Evolutionary conservation across 257 asterid genomes (phyloP).

Genomic region (Nicotiana sylvestris): DNA sequence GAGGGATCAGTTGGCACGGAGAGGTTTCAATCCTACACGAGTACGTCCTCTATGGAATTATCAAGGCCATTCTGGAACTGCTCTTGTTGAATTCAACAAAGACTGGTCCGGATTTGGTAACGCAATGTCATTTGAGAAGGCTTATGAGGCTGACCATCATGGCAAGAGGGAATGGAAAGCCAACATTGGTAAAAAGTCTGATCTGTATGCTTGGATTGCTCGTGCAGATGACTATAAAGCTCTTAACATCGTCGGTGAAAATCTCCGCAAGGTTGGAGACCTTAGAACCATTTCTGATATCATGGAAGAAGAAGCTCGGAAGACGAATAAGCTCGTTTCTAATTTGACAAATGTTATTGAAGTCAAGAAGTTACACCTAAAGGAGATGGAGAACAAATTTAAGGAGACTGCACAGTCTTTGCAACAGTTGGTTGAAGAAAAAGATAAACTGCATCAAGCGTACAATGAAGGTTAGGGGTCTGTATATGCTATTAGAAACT

Average conservation of each 20-base stretch:
- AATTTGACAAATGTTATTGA: slow-evolving; percentile 42
- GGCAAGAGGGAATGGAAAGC: slow-evolving; percentile 67
- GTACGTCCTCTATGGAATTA: slow-evolving; percentile 63
- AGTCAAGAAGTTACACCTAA: slow-evolving; percentile 45
- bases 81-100: slow-evolving; percentile 58
- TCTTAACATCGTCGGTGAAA: slow-evolving; percentile 48
- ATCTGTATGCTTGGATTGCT: slow-evolving; percentile 82
- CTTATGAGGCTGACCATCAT: slow-evolving; percentile 53
- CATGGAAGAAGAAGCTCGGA: slow-evolving; percentile 48
- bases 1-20: slow-evolving; percentile 45
- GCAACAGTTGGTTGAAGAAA: slow-evolving; percentile 46
- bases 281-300: slow-evolving; percentile 61
- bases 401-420: slow-evolving; percentile 50
- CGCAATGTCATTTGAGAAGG: slow-evolving; percentile 75
- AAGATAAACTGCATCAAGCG: slow-evolving; percentile 50
- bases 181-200: slow-evolving; percentile 36
- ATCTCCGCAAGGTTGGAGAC: slow-evolving; percentile 72
- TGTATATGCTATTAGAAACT: slow-evolving; percentile 24
- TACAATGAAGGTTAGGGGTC: slow-evolving; percentile 43
- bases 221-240: slow-evolving; percentile 55
- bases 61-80: slow-evolving; percentile 69
- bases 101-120: slow-evolving; percentile 75
- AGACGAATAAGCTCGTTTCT: slow-evolving; percentile 42
- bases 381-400: slow-evolving; percentile 52
- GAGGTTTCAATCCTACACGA: slow-evolving; percentile 68